These are phyloP conservation scores for Tulasnella sp. DNA, from an alignment of 768 basidiomycete species.

Conservation along the genomic window DNA sequence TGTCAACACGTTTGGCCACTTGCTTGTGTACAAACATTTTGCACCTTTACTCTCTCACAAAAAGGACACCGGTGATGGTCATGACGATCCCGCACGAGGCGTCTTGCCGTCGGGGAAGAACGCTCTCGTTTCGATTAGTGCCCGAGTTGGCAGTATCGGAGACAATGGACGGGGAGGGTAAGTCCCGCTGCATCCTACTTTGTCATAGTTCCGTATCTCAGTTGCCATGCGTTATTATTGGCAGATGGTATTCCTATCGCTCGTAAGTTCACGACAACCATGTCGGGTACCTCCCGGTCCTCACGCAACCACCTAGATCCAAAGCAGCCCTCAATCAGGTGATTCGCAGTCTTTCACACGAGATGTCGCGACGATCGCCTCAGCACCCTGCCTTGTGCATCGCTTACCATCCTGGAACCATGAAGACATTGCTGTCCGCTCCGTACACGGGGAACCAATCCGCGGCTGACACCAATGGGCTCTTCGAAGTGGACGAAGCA, in stretches of 20 bases:
- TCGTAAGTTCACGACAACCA: conserved; percentile 21
- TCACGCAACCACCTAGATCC: conserved; percentile 22
- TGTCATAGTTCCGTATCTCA: not conserved
- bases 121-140: conserved; percentile 28
- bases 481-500: conserved; percentile 26
- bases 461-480: conserved; percentile 25
- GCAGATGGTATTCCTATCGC: conserved; percentile 25
- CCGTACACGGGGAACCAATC: conserved; percentile 21
- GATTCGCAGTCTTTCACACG: conserved; percentile 29
- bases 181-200: not conserved
- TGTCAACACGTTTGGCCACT: conserved; percentile 33
- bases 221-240: not conserved
- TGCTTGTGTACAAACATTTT: conserved; percentile 33
- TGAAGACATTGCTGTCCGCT: conserved; percentile 20
- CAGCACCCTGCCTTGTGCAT: conserved; percentile 24
- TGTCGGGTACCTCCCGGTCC: not conserved
- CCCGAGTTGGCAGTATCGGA: conserved; percentile 30
- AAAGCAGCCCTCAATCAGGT: conserved; percentile 33
- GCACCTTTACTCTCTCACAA: conserved; percentile 28
- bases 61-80: conserved; percentile 23
- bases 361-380: conserved; percentile 22
- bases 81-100: conserved; percentile 14
- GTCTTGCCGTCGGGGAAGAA: conserved; percentile 19
- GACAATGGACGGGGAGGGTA: conserved; percentile 30
- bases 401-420: conserved; percentile 22